Evolutionary conservation across 2,329 filamentous ascomycete species (phyloP).

Genomic region (Elsinoe perseae): DNA sequence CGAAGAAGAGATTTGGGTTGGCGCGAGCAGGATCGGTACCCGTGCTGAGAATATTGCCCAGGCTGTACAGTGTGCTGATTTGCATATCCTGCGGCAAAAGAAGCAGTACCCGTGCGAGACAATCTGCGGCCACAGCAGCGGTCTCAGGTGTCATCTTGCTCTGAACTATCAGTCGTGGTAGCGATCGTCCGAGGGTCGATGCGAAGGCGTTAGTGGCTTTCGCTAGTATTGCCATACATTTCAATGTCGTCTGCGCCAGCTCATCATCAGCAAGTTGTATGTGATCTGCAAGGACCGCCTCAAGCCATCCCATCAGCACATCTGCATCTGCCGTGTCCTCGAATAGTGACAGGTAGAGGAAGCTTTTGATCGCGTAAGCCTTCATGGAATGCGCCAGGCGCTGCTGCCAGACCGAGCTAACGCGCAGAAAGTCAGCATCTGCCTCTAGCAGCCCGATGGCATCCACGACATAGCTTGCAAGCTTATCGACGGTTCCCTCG

Average conservation of each 20-base stretch:
- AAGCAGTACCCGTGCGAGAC: slow-evolving; percentile 71
- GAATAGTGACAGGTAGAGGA: slow-evolving; percentile 74
- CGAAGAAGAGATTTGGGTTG: slow-evolving; percentile 38
- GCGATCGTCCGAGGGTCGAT: slow-evolving; percentile 64
- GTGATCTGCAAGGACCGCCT: slow-evolving; percentile 69
- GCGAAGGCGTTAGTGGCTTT: slow-evolving; percentile 65
- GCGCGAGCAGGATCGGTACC: slow-evolving; percentile 48
- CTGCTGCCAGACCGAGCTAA: slow-evolving; percentile 82
- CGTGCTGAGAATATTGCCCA: slow-evolving; percentile 90
- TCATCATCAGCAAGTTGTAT: slow-evolving; percentile 73
- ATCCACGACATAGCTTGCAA: slow-evolving; percentile 67
- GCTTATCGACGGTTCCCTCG: slow-evolving; percentile 45
- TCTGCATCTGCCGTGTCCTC: slow-evolving; percentile 75
- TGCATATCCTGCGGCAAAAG: slow-evolving; percentile 83
- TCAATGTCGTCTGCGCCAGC: slow-evolving; percentile 70
- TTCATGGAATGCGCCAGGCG: slow-evolving; percentile 79
- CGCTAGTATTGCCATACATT: slow-evolving; percentile 73
- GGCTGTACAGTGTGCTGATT: slow-evolving; percentile 88
- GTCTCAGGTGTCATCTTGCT: slow-evolving; percentile 61
- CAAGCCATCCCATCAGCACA: slow-evolving; percentile 73
- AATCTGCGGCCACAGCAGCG: slow-evolving; percentile 71
- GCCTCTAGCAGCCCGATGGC: slow-evolving; percentile 83
- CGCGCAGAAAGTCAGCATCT: slow-evolving; percentile 78
- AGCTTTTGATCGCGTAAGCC: slow-evolving; percentile 70
- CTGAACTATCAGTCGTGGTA: slow-evolving; percentile 84